phyloP scores from a whole-genome alignment of 2,329 filamentous ascomycete genomes.

The Microdochium bolleyi region DNA sequence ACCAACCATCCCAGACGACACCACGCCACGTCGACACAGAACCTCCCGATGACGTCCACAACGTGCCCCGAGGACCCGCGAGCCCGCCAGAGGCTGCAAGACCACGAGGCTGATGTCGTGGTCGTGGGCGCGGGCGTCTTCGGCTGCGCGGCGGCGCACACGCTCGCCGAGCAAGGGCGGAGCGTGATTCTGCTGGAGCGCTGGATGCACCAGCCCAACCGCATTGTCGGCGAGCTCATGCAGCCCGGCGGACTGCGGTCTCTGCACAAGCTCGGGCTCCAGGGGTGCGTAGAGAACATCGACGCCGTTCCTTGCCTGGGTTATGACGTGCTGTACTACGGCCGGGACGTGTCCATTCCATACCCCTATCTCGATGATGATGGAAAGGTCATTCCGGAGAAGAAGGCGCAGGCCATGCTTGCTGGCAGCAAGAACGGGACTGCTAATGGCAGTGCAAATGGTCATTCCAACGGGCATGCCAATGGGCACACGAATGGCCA shows the following conservation, averaged over 20 bases:
- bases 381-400: constrained; percentile 24
- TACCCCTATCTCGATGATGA: constrained; percentile 60
- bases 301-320: constrained; percentile 77
- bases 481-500: constrained; percentile 12
- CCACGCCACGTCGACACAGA: not conserved
- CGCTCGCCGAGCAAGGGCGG: constrained; percentile 80
- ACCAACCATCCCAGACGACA: not conserved
- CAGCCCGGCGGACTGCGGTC: constrained; percentile 86
- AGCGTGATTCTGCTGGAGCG: constrained; percentile 86
- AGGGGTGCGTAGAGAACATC: constrained; percentile 78
- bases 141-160: constrained; percentile 77
- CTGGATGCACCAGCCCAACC: constrained; percentile 84
- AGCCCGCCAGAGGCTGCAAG: constrained; percentile 37
- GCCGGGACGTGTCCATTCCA: constrained; percentile 63
- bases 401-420: constrained; percentile 8
- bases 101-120: constrained; percentile 72
- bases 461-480: constrained; percentile 4
- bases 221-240: constrained; percentile 91
- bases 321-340: constrained; percentile 81
- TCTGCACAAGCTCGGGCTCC: constrained; percentile 71
- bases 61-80: constrained; percentile 28
- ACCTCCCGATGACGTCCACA: constrained; percentile 5
- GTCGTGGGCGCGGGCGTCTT: constrained; percentile 88
- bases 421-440: constrained; percentile 5
- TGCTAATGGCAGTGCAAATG: constrained; percentile 6